These are phyloP conservation scores for Kalaharituber pfeilii DNA, from an alignment of 2,329 filamentous ascomycete genomes.

Conservation along the genomic window DNA sequence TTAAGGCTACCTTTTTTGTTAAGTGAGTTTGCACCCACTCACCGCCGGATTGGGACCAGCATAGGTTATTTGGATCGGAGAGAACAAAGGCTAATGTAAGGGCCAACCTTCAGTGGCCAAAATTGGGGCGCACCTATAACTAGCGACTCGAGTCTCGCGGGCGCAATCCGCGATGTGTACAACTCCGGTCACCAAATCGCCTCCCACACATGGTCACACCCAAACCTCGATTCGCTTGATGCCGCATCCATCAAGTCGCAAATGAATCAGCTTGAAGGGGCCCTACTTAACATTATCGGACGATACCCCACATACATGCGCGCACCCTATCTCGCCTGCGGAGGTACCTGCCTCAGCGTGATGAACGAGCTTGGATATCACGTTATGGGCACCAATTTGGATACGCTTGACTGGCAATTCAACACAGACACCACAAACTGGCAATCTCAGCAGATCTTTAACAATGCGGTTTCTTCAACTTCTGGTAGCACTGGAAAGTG, in stretches of 20 bases:
- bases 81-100: background rate
- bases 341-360: slow-evolving; percentile 23
- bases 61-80: background rate
- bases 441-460: slow-evolving; percentile 25
- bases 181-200: slow-evolving; percentile 34
- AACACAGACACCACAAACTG: slow-evolving; percentile 24
- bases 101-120: slow-evolving; percentile 26
- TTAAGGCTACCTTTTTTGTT: slow-evolving; percentile 22
- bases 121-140: slow-evolving; percentile 31
- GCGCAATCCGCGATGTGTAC: slow-evolving; percentile 25
- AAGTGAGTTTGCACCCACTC: no score
- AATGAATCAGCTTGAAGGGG: slow-evolving; percentile 33
- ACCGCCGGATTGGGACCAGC: no score
- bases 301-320: slow-evolving; percentile 38
- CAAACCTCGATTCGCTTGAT: slow-evolving; percentile 30
- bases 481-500: slow-evolving; percentile 22
- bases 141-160: slow-evolving; percentile 26
- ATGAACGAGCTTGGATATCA: slow-evolving; percentile 34
- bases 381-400: slow-evolving; percentile 32
- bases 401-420: slow-evolving; percentile 32
- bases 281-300: slow-evolving; percentile 33
- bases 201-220: slow-evolving; percentile 37
- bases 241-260: slow-evolving; percentile 28
- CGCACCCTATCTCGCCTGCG: slow-evolving; percentile 33
- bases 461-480: slow-evolving; percentile 24